A percentile compares a stretch with the other conserved stretches of the same genome.
Evolutionary conservation across 495 filamentous ascomycete species (phyloP).

Genomic region (Penicillium dipodomyicola): DNA sequence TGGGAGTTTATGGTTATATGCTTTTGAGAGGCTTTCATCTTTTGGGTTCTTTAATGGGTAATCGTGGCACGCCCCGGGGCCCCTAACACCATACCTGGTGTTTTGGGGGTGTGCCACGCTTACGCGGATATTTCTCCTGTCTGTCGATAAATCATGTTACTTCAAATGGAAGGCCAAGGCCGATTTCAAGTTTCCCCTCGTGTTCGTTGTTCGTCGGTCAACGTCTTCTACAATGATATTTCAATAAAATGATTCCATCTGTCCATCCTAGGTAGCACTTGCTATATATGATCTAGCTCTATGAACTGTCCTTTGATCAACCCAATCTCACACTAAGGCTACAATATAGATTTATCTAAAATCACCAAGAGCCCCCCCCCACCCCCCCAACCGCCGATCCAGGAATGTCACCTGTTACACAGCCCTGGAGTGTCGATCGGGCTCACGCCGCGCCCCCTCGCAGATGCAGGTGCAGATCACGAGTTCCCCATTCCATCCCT

Average conservation of each 20-base stretch:
- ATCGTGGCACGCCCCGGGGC: too few relatives aligned
- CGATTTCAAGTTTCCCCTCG: background rate
- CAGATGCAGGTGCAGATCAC: background rate
- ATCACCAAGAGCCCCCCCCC: background rate
- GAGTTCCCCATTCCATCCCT: background rate
- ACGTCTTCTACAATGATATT: background rate
- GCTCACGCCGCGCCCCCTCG: constrained; percentile 1
- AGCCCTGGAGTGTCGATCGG: background rate
- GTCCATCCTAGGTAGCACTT: background rate
- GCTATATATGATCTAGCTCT: background rate
- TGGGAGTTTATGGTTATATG: background rate
- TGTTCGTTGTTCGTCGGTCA: background rate
- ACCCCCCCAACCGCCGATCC: background rate
- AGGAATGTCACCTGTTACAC: constrained; percentile 8
- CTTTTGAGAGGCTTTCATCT: background rate
- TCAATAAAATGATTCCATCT: background rate
- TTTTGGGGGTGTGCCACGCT: too few relatives aligned
- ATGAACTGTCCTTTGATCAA: background rate
- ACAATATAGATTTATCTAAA: background rate
- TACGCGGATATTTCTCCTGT: background rate
- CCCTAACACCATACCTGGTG: too few relatives aligned
- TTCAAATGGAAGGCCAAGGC: background rate
- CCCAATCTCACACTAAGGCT: background rate
- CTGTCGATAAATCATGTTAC: background rate
- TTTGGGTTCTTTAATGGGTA: background rate